phyloP scores from a whole-genome alignment of 2,329 filamentous ascomycete genomes.

The Alternaria brassicae region DNA sequence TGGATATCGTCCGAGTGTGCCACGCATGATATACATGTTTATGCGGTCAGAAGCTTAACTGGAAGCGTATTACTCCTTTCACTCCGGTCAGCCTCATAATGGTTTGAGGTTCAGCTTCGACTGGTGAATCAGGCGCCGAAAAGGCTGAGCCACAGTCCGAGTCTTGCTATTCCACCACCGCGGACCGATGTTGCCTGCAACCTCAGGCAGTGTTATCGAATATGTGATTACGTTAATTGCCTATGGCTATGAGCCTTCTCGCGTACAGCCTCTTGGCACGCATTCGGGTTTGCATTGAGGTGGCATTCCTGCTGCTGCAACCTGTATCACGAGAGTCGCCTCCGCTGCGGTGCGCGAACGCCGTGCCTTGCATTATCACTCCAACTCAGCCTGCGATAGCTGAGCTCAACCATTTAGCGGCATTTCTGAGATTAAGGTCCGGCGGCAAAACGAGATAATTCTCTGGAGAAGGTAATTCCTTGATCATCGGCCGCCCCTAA shows the following conservation, averaged over 20 bases:
- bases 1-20: conserved; percentile 14
- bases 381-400: conserved; percentile 24
- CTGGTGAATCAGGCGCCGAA: conserved; percentile 33
- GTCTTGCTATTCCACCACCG: conserved; percentile 16
- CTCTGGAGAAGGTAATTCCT: conserved; percentile 23
- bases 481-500: conserved; percentile 22
- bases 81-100: conserved; percentile 42
- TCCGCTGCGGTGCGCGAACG: conserved; percentile 38
- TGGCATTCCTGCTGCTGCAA: conserved; percentile 26
- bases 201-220: not conserved
- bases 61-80: conserved; percentile 23
- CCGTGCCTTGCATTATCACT: conserved; percentile 36
- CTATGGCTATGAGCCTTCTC: conserved; percentile 3
- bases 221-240: conserved; percentile 1
- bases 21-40: conserved; percentile 17
- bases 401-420: conserved; percentile 32
- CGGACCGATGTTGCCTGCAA: conserved; percentile 19
- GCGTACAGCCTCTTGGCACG: conserved; percentile 9
- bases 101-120: conserved; percentile 30
- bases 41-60: conserved; percentile 24
- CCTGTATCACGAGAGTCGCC: conserved; percentile 34
- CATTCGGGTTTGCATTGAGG: conserved; percentile 21
- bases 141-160: conserved; percentile 26
- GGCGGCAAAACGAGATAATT: conserved; percentile 36
- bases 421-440: conserved; percentile 22